Base-by-base conservation (phyloP, 768 basidiomycete species). In the Suillus placidus region DNA sequence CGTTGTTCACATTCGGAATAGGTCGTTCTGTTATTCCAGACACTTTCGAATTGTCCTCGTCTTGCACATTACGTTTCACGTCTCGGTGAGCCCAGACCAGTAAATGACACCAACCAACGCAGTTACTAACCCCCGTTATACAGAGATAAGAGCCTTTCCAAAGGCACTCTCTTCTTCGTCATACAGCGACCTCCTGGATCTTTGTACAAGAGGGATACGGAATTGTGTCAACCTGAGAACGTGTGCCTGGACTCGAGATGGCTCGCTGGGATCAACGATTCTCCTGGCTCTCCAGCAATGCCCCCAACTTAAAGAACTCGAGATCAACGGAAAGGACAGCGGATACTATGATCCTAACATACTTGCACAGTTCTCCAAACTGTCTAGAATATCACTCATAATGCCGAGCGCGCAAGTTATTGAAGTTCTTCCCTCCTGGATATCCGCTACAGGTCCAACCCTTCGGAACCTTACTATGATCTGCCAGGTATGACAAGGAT, bases 171-270 rank as follows among this genome's bases (percentile, higher is more conserved):
- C 70, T 3, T 71, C 73, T 2, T 67, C 71, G 9, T 69, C 72
- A 0, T 73, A 77, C n/a, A 75, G 80, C 3, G 73, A 76, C 1
- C 67, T 85, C 26, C 70, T 80, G 9, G 72, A 76, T 7, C 68
- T 77, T 10, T 86, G 89, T 56, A 61, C 83, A 7, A 71, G 66
- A 57, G 92, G 86, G 0, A 74, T 93, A 16, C 72, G 74, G 57
- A 90, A 92, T 71, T 92, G 91, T 70, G 71, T 75, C 47, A 86
- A 86, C 66, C 81, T 94, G 13, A 79, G 69, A 52, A 80, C 86
- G 7, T 93, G 90, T 71, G 85, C 86, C 6, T 94, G 92, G 92
- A 94, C 93, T 12, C 85, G 92, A 51, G 89, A 93, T 68, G 90
- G 92, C 4, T 88, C 93, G 5, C 76, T 94, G 26, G 85, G 80